Conservation (phyloP, 2,329 filamentous ascomycete species). For the Colletotrichum shisoi region DNA sequence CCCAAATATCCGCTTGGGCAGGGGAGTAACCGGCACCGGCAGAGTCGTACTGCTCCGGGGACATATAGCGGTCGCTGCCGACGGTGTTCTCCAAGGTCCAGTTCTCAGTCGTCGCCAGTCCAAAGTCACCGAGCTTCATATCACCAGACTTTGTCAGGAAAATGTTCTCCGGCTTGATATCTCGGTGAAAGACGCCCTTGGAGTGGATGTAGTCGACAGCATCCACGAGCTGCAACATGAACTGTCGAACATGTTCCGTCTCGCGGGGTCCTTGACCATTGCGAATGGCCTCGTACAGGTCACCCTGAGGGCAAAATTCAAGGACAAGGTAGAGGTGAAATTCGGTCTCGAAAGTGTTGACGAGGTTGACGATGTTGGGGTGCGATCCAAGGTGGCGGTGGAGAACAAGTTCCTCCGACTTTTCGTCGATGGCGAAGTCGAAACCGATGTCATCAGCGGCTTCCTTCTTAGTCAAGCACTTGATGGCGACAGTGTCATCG, state of each 20-base stretch:
- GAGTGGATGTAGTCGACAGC: constrained; percentile 90
- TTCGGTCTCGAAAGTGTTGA: constrained; percentile 90
- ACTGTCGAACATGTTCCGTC: constrained; percentile 94
- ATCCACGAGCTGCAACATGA: constrained; percentile 93
- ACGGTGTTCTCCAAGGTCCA: constrained; percentile 95
- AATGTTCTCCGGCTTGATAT: constrained; percentile 99
- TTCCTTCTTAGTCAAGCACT: constrained; percentile 87
- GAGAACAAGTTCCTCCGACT: constrained; percentile 79
- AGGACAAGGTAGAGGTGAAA: constrained; percentile 90
- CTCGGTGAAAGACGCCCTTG: constrained; percentile 91
- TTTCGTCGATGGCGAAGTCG: constrained; percentile 79
- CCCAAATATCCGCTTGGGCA: constrained; percentile 94
- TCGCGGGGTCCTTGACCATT: constrained; percentile 85
- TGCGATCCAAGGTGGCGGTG: constrained; percentile 82
- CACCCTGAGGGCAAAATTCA: constrained; percentile 93
- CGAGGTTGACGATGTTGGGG: constrained; percentile 90
- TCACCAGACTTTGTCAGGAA: constrained; percentile 85
- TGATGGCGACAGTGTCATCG: constrained; percentile 86
- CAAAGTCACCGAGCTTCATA: constrained; percentile 98
- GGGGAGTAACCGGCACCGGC: constrained; percentile 88
- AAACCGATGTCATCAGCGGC: constrained; percentile 67
- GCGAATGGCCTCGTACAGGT: constrained; percentile 97
- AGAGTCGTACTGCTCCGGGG: constrained; percentile 95
- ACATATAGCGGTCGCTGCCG: constrained; percentile 98
- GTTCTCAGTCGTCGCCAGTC: constrained; percentile 84